phyloP scores from a whole-genome alignment of 1,139 yeast genomes.

The Candida sp. region DNA sequence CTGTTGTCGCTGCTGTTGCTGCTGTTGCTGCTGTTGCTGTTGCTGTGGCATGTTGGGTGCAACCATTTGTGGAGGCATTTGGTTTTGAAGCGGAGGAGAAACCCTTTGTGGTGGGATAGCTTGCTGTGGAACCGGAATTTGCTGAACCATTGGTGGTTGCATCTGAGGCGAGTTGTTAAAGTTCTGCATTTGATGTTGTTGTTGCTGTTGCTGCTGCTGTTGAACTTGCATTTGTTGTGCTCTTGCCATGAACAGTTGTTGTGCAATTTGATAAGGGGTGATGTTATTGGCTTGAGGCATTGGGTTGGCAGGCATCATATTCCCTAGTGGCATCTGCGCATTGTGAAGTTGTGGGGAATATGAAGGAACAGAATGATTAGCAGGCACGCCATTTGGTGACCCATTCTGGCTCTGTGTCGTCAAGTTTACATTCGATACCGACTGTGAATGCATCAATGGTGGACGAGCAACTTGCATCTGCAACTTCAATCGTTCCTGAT shows the following conservation, averaged over 20 bases:
- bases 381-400: background rate
- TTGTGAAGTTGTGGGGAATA: background rate
- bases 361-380: background rate
- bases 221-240: slow-evolving; percentile 10
- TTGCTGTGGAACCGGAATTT: slow-evolving; percentile 6
- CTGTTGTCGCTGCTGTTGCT: slow-evolving; percentile 1
- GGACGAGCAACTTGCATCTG: slow-evolving; percentile 10
- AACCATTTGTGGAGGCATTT: slow-evolving; percentile 9
- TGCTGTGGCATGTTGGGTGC: slow-evolving; percentile 9
- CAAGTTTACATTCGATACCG: slow-evolving; percentile 7
- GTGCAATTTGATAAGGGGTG: slow-evolving; percentile 8
- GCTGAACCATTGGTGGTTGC: slow-evolving; percentile 2
- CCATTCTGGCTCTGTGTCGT: background rate
- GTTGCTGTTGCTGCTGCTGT: slow-evolving; percentile 10
- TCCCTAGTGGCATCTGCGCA: background rate
- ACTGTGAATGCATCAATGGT: slow-evolving; percentile 12
- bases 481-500: slow-evolving; percentile 9
- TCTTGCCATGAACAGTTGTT: slow-evolving; percentile 9
- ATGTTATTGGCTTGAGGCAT: background rate
- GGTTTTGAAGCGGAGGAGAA: slow-evolving; percentile 5
- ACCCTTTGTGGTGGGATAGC: slow-evolving; percentile 5
- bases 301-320: background rate
- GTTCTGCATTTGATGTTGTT: background rate
- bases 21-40: background rate
- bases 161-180: background rate